Evolutionary conservation across 192 early-diverging fungal genomes (phyloP).

Genomic region (Rhizoclosmatium globosum): DNA sequence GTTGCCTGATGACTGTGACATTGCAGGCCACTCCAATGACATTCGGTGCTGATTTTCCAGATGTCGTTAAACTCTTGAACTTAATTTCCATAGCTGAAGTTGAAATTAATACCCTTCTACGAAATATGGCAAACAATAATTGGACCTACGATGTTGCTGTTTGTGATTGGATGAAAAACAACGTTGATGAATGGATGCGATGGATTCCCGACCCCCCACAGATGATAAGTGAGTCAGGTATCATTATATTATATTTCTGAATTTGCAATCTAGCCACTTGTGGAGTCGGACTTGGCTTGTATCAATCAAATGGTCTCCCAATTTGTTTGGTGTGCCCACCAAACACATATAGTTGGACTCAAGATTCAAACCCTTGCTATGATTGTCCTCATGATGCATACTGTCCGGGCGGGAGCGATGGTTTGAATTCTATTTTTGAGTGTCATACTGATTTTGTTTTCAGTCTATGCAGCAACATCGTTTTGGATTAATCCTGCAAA

Average conservation of each 20-base stretch:
- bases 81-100: conserved; percentile 26
- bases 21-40: conserved; percentile 1
- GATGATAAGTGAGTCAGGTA: conserved; percentile 2
- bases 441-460: background rate
- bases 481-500: conserved; percentile 16
- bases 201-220: conserved; percentile 23
- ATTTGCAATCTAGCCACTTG: conserved; percentile 1
- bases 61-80: conserved; percentile 9
- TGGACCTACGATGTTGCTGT: conserved; percentile 35
- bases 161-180: conserved; percentile 30
- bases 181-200: conserved; percentile 6
- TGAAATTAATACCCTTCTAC: conserved; percentile 22
- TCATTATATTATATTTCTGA: background rate
- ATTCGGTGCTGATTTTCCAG: conserved; percentile 13
- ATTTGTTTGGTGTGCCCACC: conserved; percentile 21
- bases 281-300: conserved; percentile 5
- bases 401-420: conserved; percentile 10
- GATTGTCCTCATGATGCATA: conserved; percentile 10
- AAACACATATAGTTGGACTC: conserved; percentile 21
- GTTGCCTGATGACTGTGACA: background rate
- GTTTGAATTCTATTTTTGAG: background rate
- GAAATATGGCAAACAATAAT: conserved; percentile 10
- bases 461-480: background rate
- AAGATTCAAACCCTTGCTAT: background rate
- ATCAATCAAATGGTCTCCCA: conserved; percentile 8